Evolutionary conservation across 768 basidiomycete species (phyloP).

Genomic region (Rubroboletus pulcherrimus): DNA sequence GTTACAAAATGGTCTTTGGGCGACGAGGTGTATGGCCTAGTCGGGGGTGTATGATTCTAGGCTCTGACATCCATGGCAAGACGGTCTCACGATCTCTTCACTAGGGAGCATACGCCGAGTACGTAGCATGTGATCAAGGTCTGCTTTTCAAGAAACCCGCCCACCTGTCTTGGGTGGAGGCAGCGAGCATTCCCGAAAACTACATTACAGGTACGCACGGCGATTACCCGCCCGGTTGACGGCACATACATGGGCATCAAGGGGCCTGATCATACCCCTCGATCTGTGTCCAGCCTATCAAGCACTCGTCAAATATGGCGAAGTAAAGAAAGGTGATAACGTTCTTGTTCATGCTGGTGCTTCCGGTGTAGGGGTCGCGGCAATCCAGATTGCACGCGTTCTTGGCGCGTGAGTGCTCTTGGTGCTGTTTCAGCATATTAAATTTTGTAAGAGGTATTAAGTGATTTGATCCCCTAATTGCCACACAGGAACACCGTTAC

Average conservation of each 20-base stretch:
- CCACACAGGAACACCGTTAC: conserved; percentile 59
- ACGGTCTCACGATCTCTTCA: not conserved
- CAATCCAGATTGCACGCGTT: conserved; percentile 78
- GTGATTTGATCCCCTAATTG: conserved; percentile 6
- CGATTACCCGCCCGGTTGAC: conserved; percentile 5
- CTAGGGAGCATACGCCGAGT: conserved; percentile 91
- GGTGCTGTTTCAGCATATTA: conserved; percentile 1
- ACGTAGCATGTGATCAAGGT: conserved; percentile 60
- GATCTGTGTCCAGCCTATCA: conserved; percentile 47
- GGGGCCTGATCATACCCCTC: conserved; percentile 1
- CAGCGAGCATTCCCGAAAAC: conserved; percentile 84
- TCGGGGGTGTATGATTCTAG: conserved; percentile 63
- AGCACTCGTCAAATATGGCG: conserved; percentile 61
- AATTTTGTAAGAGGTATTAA: not conserved
- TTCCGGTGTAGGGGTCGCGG: conserved; percentile 85
- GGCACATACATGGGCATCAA: not conserved
- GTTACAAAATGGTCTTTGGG: conserved; percentile 54
- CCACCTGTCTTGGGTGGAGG: conserved; percentile 76
- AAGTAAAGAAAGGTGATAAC: conserved; percentile 64
- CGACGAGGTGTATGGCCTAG: conserved; percentile 77
- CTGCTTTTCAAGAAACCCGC: conserved; percentile 73
- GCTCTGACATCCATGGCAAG: not conserved
- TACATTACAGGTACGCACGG: conserved; percentile 71
- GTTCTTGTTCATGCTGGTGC: conserved; percentile 90
- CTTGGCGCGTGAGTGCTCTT: conserved; percentile 60